Conservation (phyloP, 2,329 filamentous ascomycete genomes). For the Ceratocystis cubensis region DNA sequence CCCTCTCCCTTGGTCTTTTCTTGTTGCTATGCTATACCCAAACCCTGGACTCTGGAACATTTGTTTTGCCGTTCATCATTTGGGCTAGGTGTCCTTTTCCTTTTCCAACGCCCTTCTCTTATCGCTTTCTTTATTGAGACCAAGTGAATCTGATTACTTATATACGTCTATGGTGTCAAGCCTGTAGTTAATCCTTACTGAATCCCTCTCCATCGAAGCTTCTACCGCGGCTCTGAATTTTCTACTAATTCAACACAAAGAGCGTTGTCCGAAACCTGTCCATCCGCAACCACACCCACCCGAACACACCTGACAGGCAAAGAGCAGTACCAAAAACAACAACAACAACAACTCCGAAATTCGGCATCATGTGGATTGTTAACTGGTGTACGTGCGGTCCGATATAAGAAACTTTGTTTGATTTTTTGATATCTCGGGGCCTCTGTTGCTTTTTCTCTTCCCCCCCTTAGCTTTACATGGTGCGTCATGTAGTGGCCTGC, state of each 20-base stretch:
- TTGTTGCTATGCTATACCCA: slow-evolving; percentile 1
- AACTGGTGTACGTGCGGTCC: slow-evolving; percentile 68
- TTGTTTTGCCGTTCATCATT: background rate
- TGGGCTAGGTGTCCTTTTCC: slow-evolving; percentile 5
- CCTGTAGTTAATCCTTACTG: background rate
- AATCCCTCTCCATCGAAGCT: background rate
- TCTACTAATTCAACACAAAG: slow-evolving; percentile 21
- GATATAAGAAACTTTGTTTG: background rate
- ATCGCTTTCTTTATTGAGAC: background rate
- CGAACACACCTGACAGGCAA: too few relatives aligned
- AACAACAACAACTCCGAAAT: slow-evolving; percentile 17
- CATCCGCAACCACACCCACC: slow-evolving; percentile 11
- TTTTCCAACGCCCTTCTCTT: slow-evolving; percentile 6
- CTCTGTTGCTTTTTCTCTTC: background rate
- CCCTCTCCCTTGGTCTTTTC: background rate
- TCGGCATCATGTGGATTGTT: slow-evolving; percentile 69
- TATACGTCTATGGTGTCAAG: slow-evolving; percentile 6
- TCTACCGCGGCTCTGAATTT: slow-evolving; percentile 9
- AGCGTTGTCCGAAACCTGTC: slow-evolving; percentile 14
- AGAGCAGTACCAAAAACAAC: background rate
- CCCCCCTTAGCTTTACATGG: background rate
- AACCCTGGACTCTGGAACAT: slow-evolving; percentile 1
- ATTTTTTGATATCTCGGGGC: background rate
- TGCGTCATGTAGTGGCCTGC: background rate
- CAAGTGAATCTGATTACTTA: slow-evolving; percentile 9